Evolutionary conservation across 164 flowering plant species (phyloP), one percentile per base, ranked within the genome.

Genomic region (Piper betle): DNA sequence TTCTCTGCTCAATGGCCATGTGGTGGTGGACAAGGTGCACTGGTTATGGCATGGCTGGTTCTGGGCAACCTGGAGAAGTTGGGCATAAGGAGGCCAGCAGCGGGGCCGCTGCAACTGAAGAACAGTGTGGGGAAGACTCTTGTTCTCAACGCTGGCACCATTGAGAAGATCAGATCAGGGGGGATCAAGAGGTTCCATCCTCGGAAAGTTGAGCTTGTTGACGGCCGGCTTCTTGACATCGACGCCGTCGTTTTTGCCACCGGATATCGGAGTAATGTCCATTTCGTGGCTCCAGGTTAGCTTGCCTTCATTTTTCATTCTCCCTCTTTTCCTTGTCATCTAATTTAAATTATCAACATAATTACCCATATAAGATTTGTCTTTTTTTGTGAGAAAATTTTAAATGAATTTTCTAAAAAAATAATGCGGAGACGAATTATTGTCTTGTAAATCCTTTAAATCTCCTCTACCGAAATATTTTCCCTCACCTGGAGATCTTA

Each of bases 201-300:
- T 0, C 72, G 75, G n/a, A 57, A 64, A 19, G 97, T 83, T 10
- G 87, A 85, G 66, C 77, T 90, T 19, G 80, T 77, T 52, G 73
- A 84, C 66, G 93, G 97, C 9, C 68, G 78, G 57, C 57, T 4
- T 37, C 73, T 84, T 41, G 82, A 79, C 60, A 67, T 90, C 5
- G 95, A 87, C 73, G 78, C 87, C 0, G 87, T 85, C 39, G 64
- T 90, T 66, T 71, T 87, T n/a, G n/a, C n/a, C n/a, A n/a, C n/a
- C n/a, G n/a, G n/a, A n/a, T n/a, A n/a, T n/a, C n/a, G n/a, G n/a
- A 90, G 95, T 85, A 90, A 90, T 66, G 95, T 90, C 40, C 95
- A n/a, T 93, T 59, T 80, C 84, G 39, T 90, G 97, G 97, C 81
- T 90, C 5, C 70, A 84, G 84, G 97, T 88, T 60, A 76, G n/a